Base-by-base conservation (phyloP, 331 rosid genomes). In the Quercus lobata region DNA sequence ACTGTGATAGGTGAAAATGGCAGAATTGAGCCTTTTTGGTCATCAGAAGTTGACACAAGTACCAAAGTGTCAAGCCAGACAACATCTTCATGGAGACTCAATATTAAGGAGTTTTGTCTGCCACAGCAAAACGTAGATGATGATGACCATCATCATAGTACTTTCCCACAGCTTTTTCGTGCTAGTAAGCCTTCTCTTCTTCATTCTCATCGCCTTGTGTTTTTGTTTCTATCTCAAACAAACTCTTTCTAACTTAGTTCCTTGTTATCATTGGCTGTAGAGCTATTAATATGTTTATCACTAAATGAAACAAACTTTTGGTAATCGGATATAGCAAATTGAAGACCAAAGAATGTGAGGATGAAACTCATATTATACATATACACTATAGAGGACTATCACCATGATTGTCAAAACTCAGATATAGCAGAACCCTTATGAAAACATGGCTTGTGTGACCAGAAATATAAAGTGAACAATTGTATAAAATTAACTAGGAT, bases 71-170 rank as follows among this genome's bases (percentile, higher is more conserved):
- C 72, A 37, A 30, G 41, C 70, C 46, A 12, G 71, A 6, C 32
- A 0, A 6, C 54, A 2, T 11, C 60, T 4, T 81, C 86, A 0
- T 87, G 90, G 90, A 78, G 82, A 76, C 88, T 87, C 61, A 69
- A 87, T 16, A 57, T 81, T 3, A 87, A 87, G 3, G 84, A 84
- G 80, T 87, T 87, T 46, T 69, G 35, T n/a, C 72, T 87, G 15
- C 84, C 84, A 24, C 49, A 12, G 49, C 82, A 83, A 41, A 57
- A 24, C n/a, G 2, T 49, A 9, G 72, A 68, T 4, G 72, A 68
- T 68, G 12, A 68, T 35, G 3, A 58, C 3, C 56, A 57, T 15
- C 32, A 53, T 2, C 73, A 41, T 7, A 35, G 21, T 57, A 14
- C 71, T 63, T 78, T 86, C 16, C 73, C 21, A 21, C 21, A 76